Conservation (phyloP, 257 asterid species). For the Solanum okadae region DNA sequence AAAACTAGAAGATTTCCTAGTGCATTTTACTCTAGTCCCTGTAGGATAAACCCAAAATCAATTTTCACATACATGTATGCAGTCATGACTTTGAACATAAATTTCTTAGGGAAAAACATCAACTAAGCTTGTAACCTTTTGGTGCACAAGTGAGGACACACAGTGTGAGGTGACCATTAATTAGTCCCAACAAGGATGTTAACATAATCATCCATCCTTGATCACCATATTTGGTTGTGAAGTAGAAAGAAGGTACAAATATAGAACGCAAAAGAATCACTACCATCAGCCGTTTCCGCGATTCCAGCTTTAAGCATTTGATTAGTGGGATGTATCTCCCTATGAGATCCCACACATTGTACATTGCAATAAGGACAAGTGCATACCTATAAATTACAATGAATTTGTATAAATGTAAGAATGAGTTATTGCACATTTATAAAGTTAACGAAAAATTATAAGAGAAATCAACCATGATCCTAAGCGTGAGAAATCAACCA, state of each 20-base stretch:
- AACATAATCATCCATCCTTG: constrained; percentile 45
- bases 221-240: constrained; percentile 31
- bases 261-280: constrained; percentile 9
- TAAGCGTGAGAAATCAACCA: constrained; percentile 30
- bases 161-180: constrained; percentile 30
- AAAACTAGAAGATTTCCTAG: constrained; percentile 27
- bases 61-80: neutral
- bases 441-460: neutral
- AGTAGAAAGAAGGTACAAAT: constrained; percentile 33
- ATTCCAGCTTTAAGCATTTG: constrained; percentile 21
- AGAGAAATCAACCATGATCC: constrained; percentile 21
- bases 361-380: constrained; percentile 29
- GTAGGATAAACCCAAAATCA: neutral
- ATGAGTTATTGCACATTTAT: neutral
- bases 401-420: neutral
- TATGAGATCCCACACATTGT: constrained; percentile 17
- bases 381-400: constrained; percentile 21
- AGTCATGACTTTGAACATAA: neutral
- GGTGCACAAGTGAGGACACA: constrained; percentile 40
- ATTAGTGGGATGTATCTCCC: constrained; percentile 28
- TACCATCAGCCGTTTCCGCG: constrained; percentile 16
- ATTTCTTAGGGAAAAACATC: neutral
- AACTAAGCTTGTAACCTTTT: constrained; percentile 32
- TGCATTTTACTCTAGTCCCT: constrained; percentile 38
- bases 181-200: constrained; percentile 27